A percentile compares a stretch with the other conserved stretches of the same genome.
Evolutionary conservation across 129 eudicot genomes (phyloP).

Genomic region (Saussurea involucrata): DNA sequence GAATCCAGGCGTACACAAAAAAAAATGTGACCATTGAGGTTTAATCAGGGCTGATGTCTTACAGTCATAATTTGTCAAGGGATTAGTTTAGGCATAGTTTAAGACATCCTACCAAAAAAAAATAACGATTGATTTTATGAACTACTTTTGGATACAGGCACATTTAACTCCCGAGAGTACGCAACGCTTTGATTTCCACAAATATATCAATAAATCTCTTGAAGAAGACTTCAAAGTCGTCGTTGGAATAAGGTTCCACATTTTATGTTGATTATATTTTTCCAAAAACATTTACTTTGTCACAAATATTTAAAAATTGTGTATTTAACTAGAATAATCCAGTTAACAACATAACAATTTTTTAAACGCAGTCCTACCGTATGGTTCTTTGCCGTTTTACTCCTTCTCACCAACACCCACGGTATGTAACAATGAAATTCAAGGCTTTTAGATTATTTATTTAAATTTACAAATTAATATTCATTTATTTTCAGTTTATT

Average conservation of each 20-base stretch:
- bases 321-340: background rate
- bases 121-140: background rate
- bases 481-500: no score
- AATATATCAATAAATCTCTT: slow-evolving; percentile 57
- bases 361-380: slow-evolving; percentile 46
- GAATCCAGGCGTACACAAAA: no score
- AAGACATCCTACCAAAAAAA: no score
- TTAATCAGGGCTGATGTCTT: no score
- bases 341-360: background rate
- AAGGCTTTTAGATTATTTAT: background rate
- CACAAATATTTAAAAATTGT: background rate
- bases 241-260: slow-evolving; percentile 53
- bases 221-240: slow-evolving; percentile 65
- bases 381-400: slow-evolving; percentile 55
- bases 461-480: no score
- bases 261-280: background rate
- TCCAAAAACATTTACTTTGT: background rate
- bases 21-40: no score
- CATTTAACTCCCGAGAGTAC: slow-evolving; percentile 55
- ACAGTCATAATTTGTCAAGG: no score
- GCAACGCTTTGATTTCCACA: slow-evolving; percentile 47
- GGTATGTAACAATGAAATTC: slow-evolving; percentile 26
- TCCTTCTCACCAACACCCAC: slow-evolving; percentile 52
- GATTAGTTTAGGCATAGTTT: no score
- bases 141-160: slow-evolving; percentile 25